Evolutionary conservation across 1,284 basidiomycete species (phyloP).

Genomic region (Rhizoctonia solani): DNA sequence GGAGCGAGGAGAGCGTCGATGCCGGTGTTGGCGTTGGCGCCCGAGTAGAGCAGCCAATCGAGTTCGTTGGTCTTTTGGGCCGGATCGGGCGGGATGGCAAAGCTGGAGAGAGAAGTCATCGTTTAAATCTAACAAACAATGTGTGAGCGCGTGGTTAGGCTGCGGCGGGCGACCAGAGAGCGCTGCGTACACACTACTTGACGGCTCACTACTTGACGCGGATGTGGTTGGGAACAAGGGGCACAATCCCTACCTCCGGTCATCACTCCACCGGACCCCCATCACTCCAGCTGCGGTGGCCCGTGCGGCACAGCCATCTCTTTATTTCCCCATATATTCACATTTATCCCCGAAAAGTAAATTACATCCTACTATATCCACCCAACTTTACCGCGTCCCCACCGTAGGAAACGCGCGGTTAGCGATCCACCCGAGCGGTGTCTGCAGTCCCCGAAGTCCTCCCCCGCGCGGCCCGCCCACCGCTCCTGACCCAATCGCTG

Average conservation of each 20-base stretch:
- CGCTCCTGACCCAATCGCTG: slow-evolving; percentile 58
- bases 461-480: slow-evolving; percentile 60
- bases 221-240: slow-evolving; percentile 24
- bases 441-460: slow-evolving; percentile 54
- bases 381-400: slow-evolving; percentile 4
- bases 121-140: slow-evolving; percentile 7
- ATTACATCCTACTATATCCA: not conserved
- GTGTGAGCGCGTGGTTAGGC: slow-evolving; percentile 18
- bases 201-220: slow-evolving; percentile 15
- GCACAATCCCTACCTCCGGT: slow-evolving; percentile 13
- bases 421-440: slow-evolving; percentile 58
- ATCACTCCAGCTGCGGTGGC: slow-evolving; percentile 6
- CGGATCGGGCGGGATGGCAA: slow-evolving; percentile 20
- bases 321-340: slow-evolving; percentile 4
- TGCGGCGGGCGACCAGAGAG: slow-evolving; percentile 21
- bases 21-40: slow-evolving; percentile 48
- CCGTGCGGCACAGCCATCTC: slow-evolving; percentile 27
- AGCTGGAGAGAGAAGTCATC: slow-evolving; percentile 28
- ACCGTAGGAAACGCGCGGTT: slow-evolving; percentile 33
- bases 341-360: not conserved
- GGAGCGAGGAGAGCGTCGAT: slow-evolving; percentile 66
- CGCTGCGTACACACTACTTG: slow-evolving; percentile 29
- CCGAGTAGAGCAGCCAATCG: slow-evolving; percentile 68
- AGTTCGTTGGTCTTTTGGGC: slow-evolving; percentile 42
- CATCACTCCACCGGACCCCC: slow-evolving; percentile 12